These are phyloP conservation scores for Pseudodiploospora longispora DNA, from an alignment of 2,329 filamentous ascomycete genomes.

Conservation along the genomic window DNA sequence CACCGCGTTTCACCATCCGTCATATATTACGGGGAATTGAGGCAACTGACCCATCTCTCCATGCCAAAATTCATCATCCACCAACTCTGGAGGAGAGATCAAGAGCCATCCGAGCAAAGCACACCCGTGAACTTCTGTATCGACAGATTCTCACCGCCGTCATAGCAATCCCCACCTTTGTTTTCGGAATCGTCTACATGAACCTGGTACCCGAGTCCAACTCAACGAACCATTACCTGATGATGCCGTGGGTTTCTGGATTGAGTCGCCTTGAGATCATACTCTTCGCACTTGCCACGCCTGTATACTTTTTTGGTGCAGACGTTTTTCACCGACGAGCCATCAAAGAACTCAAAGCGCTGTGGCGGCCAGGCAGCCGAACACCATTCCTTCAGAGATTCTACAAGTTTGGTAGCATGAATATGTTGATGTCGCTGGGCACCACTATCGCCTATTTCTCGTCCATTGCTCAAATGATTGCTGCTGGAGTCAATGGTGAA, in stretches of 20 bases:
- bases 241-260: slow-evolving; percentile 61
- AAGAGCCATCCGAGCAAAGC: slow-evolving; percentile 59
- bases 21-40: slow-evolving; percentile 62
- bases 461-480: slow-evolving; percentile 70
- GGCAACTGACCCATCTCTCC: slow-evolving; percentile 56
- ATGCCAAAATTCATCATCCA: slow-evolving; percentile 65
- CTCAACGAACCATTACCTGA: slow-evolving; percentile 54
- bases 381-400: slow-evolving; percentile 68
- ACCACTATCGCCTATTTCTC: slow-evolving; percentile 83
- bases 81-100: slow-evolving; percentile 79
- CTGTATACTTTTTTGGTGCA: slow-evolving; percentile 78
- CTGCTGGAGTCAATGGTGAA: slow-evolving; percentile 41
- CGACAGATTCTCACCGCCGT: slow-evolving; percentile 63
- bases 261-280: slow-evolving; percentile 72
- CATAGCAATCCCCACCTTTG: slow-evolving; percentile 71
- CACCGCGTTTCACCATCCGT: slow-evolving; percentile 66
- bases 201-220: slow-evolving; percentile 58
- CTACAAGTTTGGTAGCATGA: slow-evolving; percentile 95
- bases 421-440: slow-evolving; percentile 82
- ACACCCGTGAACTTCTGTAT: slow-evolving; percentile 59
- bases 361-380: slow-evolving; percentile 71
- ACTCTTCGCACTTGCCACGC: slow-evolving; percentile 73
- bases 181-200: slow-evolving; percentile 90
- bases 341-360: slow-evolving; percentile 64
- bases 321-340: slow-evolving; percentile 77